Conservation (phyloP, 345 rosid genomes). For the Erodium maritimum region DNA sequence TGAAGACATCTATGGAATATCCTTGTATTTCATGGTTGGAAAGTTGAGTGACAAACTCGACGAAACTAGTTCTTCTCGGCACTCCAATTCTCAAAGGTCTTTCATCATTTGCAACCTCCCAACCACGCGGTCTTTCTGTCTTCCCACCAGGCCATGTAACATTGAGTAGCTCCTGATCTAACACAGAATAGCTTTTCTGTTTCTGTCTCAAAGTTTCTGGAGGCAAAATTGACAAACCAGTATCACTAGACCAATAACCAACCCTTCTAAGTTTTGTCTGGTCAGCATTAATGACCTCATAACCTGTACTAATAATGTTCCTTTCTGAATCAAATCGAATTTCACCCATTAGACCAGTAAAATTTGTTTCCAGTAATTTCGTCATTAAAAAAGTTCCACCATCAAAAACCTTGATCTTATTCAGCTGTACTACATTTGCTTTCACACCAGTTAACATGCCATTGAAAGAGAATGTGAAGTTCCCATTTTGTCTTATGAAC, state of each 20-base stretch:
- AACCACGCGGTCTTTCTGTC: constrained; percentile 61
- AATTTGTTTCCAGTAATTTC: constrained; percentile 45
- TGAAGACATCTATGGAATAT: constrained; percentile 69
- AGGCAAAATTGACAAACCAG: constrained; percentile 43
- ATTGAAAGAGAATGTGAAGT: constrained; percentile 43
- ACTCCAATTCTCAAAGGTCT: constrained; percentile 65
- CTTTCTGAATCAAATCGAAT: constrained; percentile 43
- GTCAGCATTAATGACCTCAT: constrained; percentile 62
- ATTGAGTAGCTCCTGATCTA: constrained; percentile 34
- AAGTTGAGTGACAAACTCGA: constrained; percentile 49
- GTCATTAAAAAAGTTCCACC: constrained; percentile 38
- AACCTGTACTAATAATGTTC: constrained; percentile 36
- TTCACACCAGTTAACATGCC: constrained; percentile 19
- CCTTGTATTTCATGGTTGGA: constrained; percentile 41
- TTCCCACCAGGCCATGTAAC: constrained; percentile 84
- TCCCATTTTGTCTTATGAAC: constrained; percentile 34
- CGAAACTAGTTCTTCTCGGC: constrained; percentile 71
- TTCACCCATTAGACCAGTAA: constrained; percentile 64
- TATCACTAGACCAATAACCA: constrained; percentile 56
- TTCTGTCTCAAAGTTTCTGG: constrained; percentile 25
- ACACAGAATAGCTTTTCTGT: constrained; percentile 13
- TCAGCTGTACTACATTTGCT: constrained; percentile 25
- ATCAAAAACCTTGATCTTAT: constrained; percentile 44
- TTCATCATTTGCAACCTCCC: constrained; percentile 55
- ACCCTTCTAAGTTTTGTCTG: constrained; percentile 29